phyloP scores from a whole-genome alignment of 2,329 filamentous ascomycete species.

The Hymenoscyphus repandus region DNA sequence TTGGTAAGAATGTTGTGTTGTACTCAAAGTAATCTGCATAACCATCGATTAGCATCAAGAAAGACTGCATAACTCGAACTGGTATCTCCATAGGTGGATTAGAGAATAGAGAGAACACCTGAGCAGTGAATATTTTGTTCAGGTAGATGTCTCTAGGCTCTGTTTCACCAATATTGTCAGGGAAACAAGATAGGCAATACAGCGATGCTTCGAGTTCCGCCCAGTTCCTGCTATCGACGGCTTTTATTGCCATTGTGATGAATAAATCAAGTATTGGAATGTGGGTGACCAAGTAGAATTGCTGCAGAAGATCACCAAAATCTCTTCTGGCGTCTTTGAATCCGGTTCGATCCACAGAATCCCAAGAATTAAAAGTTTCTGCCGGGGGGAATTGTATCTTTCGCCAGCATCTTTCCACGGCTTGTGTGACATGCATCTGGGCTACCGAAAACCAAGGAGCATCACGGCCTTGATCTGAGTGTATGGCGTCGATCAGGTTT shows the following conservation, averaged over 20 bases:
- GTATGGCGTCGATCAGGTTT: conserved; percentile 54
- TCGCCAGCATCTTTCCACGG: conserved; percentile 59
- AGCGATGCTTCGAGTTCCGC: conserved; percentile 54
- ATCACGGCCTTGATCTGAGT: conserved; percentile 41
- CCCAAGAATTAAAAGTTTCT: conserved; percentile 59
- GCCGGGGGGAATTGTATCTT: conserved; percentile 59
- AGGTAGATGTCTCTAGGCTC: conserved; percentile 54
- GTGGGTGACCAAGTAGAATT: conserved; percentile 59
- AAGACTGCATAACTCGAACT: conserved; percentile 59
- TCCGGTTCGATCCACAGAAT: conserved; percentile 59
- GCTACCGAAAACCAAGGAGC: conserved; percentile 54
- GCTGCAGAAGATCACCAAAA: conserved; percentile 71
- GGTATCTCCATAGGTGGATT: conserved; percentile 50
- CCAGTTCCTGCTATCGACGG: conserved; percentile 47
- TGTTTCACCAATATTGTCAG: conserved; percentile 59
- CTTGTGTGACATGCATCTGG: conserved; percentile 54
- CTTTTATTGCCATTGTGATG: conserved; percentile 47
- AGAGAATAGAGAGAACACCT: conserved; percentile 51
- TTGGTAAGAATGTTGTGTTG: conserved; percentile 60
- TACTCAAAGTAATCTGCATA: conserved; percentile 74
- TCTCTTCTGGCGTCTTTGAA: conserved; percentile 73
- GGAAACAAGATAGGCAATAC: conserved; percentile 60
- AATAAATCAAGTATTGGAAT: conserved; percentile 52
- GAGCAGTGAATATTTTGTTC: conserved; percentile 54
- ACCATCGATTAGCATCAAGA: conserved; percentile 63